Conservation (phyloP, 2,329 filamentous ascomycete genomes). For the Beauveria australis region DNA sequence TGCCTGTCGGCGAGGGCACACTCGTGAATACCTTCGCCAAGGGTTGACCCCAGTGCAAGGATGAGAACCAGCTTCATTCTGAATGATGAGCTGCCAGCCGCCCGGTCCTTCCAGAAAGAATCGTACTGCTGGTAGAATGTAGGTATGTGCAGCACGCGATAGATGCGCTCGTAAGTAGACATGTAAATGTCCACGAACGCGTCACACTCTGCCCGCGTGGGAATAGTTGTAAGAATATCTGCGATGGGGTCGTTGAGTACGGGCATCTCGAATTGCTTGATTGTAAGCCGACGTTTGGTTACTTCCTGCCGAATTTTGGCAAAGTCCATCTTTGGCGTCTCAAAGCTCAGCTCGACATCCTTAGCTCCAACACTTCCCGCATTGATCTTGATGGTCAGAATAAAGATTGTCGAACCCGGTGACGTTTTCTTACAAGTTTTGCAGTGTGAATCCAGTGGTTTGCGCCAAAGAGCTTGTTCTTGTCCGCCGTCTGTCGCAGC, state of each 20-base stretch:
- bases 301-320: slow-evolving; percentile 1
- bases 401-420: background rate
- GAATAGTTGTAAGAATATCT: background rate
- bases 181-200: background rate
- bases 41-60: background rate
- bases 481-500: background rate
- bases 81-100: background rate
- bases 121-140: slow-evolving; percentile 3
- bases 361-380: background rate
- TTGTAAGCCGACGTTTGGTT: background rate
- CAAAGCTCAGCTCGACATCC: slow-evolving; percentile 6
- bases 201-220: background rate
- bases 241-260: background rate
- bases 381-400: background rate
- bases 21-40: background rate
- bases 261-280: slow-evolving; percentile 7
- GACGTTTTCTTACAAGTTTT: background rate
- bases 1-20: background rate
- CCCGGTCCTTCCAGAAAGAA: background rate
- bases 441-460: slow-evolving; percentile 8
- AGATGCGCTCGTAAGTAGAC: slow-evolving; percentile 2
- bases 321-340: slow-evolving; percentile 7
- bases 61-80: background rate
- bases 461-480: slow-evolving; percentile 7
- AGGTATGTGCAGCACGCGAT: slow-evolving; percentile 3